These are phyloP conservation scores for Hebeloma cylindrosporum DNA, from an alignment of 768 basidiomycete species.

Conservation along the genomic window DNA sequence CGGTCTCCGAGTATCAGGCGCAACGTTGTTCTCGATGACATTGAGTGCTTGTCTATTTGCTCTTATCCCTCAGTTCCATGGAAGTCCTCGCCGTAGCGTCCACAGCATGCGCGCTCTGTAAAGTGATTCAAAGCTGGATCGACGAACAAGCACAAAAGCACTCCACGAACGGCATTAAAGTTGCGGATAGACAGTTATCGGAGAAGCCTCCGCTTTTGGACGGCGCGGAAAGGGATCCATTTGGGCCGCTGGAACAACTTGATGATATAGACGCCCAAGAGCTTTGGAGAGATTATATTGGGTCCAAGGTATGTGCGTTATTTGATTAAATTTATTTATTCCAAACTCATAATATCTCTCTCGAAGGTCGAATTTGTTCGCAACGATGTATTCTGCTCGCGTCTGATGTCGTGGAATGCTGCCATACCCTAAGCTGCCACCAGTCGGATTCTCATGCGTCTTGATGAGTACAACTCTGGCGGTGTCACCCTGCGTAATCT, in stretches of 20 bases:
- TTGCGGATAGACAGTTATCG: too few species aligned
- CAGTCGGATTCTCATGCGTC: constrained; percentile 10
- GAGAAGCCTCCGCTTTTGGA: too few species aligned
- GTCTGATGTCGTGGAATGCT: constrained; percentile 5
- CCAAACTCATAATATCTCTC: not conserved
- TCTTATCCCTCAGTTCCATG: constrained; percentile 1
- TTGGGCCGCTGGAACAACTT: not conserved
- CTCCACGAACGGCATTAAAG: constrained; percentile 14
- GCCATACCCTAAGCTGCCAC: not conserved
- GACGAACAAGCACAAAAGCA: constrained; percentile 18
- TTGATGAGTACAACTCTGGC: constrained; percentile 21
- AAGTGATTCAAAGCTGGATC: constrained; percentile 14
- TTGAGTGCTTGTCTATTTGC: not conserved
- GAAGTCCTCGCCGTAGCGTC: constrained; percentile 16
- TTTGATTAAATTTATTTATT: not conserved
- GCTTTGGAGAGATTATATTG: constrained; percentile 26
- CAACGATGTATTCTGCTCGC: not conserved
- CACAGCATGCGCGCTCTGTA: constrained; percentile 17
- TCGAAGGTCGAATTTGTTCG: constrained; percentile 1
- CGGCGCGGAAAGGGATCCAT: too few species aligned
- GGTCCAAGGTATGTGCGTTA: constrained; percentile 19
- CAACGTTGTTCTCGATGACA: too few species aligned
- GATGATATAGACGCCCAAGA: constrained; percentile 15
- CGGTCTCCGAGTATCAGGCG: too few species aligned
- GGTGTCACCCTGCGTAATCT: constrained; percentile 23